Percentiles rank a stretch among this genome's conserved stretches.
phyloP scores from a whole-genome alignment of 306 rosid species.

The Dalbergia cultrata region DNA sequence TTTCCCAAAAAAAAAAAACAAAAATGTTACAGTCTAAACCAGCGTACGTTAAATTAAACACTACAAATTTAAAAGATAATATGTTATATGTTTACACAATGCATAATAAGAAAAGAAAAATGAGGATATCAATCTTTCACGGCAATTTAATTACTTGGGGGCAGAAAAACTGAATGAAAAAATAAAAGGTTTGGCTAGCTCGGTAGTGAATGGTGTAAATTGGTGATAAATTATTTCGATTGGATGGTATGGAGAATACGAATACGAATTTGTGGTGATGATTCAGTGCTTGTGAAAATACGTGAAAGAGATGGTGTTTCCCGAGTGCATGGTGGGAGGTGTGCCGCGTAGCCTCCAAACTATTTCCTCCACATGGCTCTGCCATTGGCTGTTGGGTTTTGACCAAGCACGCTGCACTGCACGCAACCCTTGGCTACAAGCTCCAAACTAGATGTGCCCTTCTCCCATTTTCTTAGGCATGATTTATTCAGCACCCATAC shows the following conservation, averaged over 20 bases:
- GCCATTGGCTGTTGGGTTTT: constrained; percentile 39
- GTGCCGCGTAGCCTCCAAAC: constrained; percentile 38
- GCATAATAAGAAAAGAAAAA: not conserved
- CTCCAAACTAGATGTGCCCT: not conserved
- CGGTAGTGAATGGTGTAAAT: not conserved
- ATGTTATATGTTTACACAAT: not conserved
- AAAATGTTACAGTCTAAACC: too few species aligned
- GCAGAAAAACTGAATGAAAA: too few species aligned
- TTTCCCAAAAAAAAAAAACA: too few species aligned
- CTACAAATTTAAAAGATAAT: not conserved
- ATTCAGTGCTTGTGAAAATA: not conserved
- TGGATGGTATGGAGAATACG: not conserved
- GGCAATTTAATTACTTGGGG: not conserved
- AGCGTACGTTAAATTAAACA: too few species aligned
- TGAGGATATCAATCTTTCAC: not conserved
- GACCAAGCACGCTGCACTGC: constrained; percentile 22
- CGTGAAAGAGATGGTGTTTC: constrained; percentile 9
- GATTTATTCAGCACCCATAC: not conserved
- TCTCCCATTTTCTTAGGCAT: not conserved
- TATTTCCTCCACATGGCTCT: constrained; percentile 44
- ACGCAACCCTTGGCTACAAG: not conserved
- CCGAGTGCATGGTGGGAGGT: constrained; percentile 32
- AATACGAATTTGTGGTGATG: not conserved
- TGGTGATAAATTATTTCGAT: not conserved
- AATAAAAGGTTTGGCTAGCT: not conserved